Base-by-base conservation (phyloP, 805 yeast species). In the Candida mattraensis region DNA sequence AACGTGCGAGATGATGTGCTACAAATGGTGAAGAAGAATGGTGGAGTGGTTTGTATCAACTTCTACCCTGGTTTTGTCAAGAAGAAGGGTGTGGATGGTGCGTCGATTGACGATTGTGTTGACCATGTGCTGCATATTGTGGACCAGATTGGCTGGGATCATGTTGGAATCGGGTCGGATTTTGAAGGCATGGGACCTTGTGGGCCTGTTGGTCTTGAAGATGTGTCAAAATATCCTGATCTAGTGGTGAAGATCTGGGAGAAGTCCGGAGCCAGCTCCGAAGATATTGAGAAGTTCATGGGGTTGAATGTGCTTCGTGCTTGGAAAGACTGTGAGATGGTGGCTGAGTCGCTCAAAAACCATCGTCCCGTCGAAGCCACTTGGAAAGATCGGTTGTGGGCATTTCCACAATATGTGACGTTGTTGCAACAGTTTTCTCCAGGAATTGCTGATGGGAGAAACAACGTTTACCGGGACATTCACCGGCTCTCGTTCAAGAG, bases 171-270 rank as follows among this genome's bases (percentile, higher is more conserved):
- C 9, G 79, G 78, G 0, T 64, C 72, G 2, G 79, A 73, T 50
- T 72, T 72, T 45, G 78, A 74, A 47, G 78, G 78, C n/a, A 72
- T 72, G 34, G 39, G 35, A 3, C 24, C 69, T 4, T 48, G 48
- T 5, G 74, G 70, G 4, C 78, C 78, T 2, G 48, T 38, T 9
- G 78, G 76, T 0, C 51, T 74, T 18, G 78, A 72, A 44, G 78
- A 72, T 45, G 78, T 72, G 1, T 69, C 76, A n/a, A 72, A 72
- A 47, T 73, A 70, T 43, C 78, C 78, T 0, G 76, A 70, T 27
- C 54, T 74, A 31, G 74, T 52, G 67, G 49, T 70, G 32, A 61
- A 58, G 40, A 54, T 47, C 19, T 50, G 54, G 50, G 49, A 48
- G 28, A 43, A 38, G 7, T 33, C 50, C 3, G 62, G 61, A 8